Evolutionary conservation across 2,329 filamentous ascomycete species (phyloP).

Genomic region (Phyllosticta citriasiana): DNA sequence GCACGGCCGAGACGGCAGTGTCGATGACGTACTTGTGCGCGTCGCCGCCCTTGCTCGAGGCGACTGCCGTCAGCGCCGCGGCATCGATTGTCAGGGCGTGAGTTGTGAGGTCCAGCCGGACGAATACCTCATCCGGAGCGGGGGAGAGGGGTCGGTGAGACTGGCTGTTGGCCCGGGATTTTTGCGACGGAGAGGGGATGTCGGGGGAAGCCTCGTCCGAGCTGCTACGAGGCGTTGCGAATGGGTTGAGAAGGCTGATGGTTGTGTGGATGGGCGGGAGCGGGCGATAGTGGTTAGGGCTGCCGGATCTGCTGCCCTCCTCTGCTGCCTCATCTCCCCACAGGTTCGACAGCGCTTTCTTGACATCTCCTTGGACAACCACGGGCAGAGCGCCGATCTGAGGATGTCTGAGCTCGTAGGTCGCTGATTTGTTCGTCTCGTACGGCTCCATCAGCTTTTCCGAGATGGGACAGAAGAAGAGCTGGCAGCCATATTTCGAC

Average conservation of each 20-base stretch:
- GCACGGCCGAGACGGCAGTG: slow-evolving; percentile 31
- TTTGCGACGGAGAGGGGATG: slow-evolving; percentile 17
- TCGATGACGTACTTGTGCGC: slow-evolving; percentile 38
- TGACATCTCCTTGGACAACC: slow-evolving; percentile 28
- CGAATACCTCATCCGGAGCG: slow-evolving; percentile 29
- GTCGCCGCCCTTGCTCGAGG: slow-evolving; percentile 20
- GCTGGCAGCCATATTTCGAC: slow-evolving; percentile 57
- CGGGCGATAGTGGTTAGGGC: background rate
- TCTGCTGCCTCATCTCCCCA: background rate
- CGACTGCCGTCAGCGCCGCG: slow-evolving; percentile 22
- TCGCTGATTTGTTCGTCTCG: slow-evolving; percentile 23
- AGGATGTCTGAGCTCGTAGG: slow-evolving; percentile 37
- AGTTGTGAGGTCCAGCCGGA: slow-evolving; percentile 34
- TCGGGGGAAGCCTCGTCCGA: slow-evolving; percentile 17
- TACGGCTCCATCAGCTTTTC: slow-evolving; percentile 15
- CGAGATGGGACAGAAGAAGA: slow-evolving; percentile 51
- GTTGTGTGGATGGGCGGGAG: slow-evolving; percentile 2
- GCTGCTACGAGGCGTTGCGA: slow-evolving; percentile 15
- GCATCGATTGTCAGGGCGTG: slow-evolving; percentile 36
- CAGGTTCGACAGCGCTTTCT: background rate
- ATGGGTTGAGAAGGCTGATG: slow-evolving; percentile 30
- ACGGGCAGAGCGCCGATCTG: slow-evolving; percentile 34
- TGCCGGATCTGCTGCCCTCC: background rate
- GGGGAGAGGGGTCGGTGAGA: slow-evolving; percentile 22
- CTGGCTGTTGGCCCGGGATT: slow-evolving; percentile 14